A percentile compares a stretch with the other conserved stretches of the same genome.
Evolutionary conservation across 73 alveolate genomes (phyloP).

Genomic region (Urostyla sp.): DNA sequence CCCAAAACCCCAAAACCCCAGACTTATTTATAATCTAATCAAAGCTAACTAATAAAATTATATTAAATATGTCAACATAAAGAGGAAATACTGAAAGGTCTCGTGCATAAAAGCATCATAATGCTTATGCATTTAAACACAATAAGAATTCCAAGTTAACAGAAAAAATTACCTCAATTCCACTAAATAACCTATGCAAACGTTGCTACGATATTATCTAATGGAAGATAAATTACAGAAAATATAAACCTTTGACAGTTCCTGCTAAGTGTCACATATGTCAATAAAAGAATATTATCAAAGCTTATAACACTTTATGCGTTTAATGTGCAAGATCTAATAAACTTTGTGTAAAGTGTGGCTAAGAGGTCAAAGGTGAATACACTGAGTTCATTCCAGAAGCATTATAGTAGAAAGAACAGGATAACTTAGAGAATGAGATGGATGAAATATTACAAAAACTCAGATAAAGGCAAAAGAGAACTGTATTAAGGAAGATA

Average conservation of each 20-base stretch:
- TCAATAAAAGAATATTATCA: constrained; percentile 69
- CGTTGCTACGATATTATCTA: constrained; percentile 77
- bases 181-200: constrained; percentile 79
- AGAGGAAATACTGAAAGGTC: constrained; percentile 74
- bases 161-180: constrained; percentile 72
- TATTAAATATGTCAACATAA: constrained; percentile 66
- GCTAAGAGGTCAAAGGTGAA: constrained; percentile 11
- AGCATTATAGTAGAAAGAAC: constrained; percentile 3
- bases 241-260: constrained; percentile 81
- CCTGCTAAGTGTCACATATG: constrained; percentile 82
- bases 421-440: constrained; percentile 1
- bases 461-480: constrained; percentile 31
- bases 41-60: not conserved
- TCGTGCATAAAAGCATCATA: constrained; percentile 85
- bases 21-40: too few relatives aligned
- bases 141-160: constrained; percentile 77
- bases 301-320: constrained; percentile 63
- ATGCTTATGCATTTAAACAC: constrained; percentile 76
- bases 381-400: constrained; percentile 3
- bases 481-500: constrained; percentile 49
- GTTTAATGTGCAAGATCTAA: constrained; percentile 21
- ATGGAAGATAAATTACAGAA: constrained; percentile 81
- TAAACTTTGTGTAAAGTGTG: constrained; percentile 52
- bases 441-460: constrained; percentile 41
- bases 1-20: constrained; percentile 5